Conservation (phyloP, 108 stramenopile species). For the Skeletonema grethae region DNA sequence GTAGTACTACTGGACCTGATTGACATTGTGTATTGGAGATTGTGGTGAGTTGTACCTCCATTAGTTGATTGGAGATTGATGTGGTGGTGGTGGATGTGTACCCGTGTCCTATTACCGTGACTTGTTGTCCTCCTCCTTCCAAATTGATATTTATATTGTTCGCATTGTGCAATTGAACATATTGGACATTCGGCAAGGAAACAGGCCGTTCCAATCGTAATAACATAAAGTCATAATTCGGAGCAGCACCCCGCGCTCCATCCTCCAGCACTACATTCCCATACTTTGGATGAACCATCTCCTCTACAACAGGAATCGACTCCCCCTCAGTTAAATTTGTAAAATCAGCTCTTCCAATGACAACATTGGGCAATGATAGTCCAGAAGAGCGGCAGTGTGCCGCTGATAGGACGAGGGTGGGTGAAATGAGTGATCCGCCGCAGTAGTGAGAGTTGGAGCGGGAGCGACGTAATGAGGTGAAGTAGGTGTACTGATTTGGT, state of each 20-base stretch:
- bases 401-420: constrained; percentile 7
- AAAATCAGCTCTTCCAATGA: constrained; percentile 5
- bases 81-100: not conserved
- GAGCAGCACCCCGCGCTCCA: not conserved
- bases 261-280: not conserved
- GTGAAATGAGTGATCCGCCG: constrained; percentile 12
- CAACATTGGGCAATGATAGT: not conserved
- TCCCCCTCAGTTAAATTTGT: not conserved
- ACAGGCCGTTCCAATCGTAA: not conserved
- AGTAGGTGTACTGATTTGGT: constrained; percentile 3
- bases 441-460: constrained; percentile 1
- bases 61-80: not conserved
- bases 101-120: constrained; percentile 14
- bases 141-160: not conserved
- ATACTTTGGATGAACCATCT: constrained; percentile 1
- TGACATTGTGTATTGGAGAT: constrained; percentile 14
- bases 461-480: not conserved
- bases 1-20: not conserved
- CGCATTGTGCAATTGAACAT: not conserved
- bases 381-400: constrained; percentile 6
- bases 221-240: constrained; percentile 14
- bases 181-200: not conserved
- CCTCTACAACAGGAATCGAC: not conserved
- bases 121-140: not conserved
- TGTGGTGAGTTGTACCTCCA: not conserved